phyloP scores from a whole-genome alignment of 1,139 yeast species.

The Candida tetrigidarum region DNA sequence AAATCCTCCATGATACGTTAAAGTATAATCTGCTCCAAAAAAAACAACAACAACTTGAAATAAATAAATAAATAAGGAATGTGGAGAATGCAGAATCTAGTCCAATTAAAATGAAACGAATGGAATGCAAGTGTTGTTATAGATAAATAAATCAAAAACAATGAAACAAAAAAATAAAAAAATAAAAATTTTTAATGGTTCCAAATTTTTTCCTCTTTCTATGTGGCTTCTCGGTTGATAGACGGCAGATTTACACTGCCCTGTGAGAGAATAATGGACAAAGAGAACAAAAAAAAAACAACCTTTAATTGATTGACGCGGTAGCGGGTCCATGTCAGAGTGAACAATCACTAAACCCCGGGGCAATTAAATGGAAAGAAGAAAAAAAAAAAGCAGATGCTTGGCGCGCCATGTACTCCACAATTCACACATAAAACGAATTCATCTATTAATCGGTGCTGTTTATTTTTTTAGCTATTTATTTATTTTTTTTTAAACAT shows the following conservation, averaged over 20 bases:
- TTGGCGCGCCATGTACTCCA: no score
- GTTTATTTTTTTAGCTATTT: not conserved
- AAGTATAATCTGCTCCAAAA: no score
- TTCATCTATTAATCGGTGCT: no score
- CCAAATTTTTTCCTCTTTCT: not conserved
- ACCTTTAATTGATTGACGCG: not conserved
- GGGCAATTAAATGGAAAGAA: not conserved
- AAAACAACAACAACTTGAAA: not conserved
- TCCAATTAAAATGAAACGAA: no score
- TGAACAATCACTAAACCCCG: no score
- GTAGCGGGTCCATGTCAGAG: not conserved
- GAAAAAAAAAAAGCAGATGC: not conserved
- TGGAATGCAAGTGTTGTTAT: no score
- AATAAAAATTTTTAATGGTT: not conserved
- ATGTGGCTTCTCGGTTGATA: not conserved
- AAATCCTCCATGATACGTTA: conserved; percentile 16
- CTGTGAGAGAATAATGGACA: not conserved
- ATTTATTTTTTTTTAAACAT: not conserved
- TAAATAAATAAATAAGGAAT: not conserved
- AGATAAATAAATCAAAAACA: no score
- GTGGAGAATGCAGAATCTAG: no score
- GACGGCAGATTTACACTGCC: not conserved
- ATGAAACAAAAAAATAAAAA: not conserved
- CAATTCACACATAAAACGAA: no score
- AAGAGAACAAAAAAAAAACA: not conserved